Evolutionary conservation across 192 early-diverging fungal species (phyloP).

Genomic region (Podila verticillata): DNA sequence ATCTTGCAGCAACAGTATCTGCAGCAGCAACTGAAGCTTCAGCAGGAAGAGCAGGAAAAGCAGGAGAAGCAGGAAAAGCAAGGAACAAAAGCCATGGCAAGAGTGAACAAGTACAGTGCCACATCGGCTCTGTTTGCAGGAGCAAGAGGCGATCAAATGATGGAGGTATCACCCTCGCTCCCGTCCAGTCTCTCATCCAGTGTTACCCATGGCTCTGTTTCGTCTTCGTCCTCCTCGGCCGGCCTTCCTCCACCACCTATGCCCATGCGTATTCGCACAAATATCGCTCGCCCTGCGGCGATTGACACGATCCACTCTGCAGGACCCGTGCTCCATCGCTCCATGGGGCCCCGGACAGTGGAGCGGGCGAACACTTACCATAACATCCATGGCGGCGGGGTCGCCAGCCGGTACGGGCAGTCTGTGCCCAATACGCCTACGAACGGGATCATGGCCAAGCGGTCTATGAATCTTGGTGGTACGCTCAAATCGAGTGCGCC

Average conservation of each 20-base stretch:
- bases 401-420: neutral
- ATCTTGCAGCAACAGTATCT: constrained; percentile 15
- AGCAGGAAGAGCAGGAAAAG: constrained; percentile 2
- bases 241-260: neutral
- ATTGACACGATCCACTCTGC: constrained; percentile 12
- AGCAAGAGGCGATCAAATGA: neutral
- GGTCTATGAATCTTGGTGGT: neutral
- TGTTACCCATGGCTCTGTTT: neutral
- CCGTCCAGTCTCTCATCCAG: neutral
- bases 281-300: neutral
- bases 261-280: neutral
- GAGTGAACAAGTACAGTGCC: neutral
- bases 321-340: constrained; percentile 8
- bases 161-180: neutral
- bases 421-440: neutral
- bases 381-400: neutral
- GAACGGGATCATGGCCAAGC: neutral
- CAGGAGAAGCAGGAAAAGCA: neutral
- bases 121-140: neutral
- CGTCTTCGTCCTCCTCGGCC: neutral
- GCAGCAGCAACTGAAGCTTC: neutral
- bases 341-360: neutral
- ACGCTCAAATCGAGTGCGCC: neutral
- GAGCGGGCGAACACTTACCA: neutral
- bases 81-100: neutral